A percentile compares a stretch with the other conserved stretches of the same genome.
phyloP scores from a whole-genome alignment of 2,329 filamentous ascomycete species.

The Thyridium curvatum region DNA sequence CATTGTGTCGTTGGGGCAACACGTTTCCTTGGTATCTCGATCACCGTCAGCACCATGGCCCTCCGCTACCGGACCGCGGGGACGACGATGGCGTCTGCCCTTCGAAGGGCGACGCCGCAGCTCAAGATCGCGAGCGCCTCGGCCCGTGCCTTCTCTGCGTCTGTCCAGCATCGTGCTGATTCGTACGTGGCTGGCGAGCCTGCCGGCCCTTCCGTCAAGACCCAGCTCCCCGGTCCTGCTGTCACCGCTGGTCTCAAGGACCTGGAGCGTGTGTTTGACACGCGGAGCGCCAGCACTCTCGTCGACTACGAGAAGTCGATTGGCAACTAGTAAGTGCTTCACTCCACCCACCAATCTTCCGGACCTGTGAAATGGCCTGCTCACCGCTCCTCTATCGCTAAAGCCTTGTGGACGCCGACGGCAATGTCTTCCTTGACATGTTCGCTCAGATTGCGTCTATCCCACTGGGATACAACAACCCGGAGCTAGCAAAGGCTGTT shows the following conservation, averaged over 20 bases:
- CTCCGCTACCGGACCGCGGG: no score
- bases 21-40: no score
- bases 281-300: conserved; percentile 75
- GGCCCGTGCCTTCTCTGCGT: no score
- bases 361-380: neutral
- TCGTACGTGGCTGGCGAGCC: conserved; percentile 30
- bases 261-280: conserved; percentile 75
- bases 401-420: conserved; percentile 59
- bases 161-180: no score
- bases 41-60: no score
- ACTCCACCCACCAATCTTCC: no score
- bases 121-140: no score
- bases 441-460: conserved; percentile 91
- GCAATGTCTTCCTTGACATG: conserved; percentile 49
- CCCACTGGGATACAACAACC: conserved; percentile 86
- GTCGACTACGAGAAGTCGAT: conserved; percentile 65
- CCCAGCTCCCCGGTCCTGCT: conserved; percentile 68
- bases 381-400: neutral
- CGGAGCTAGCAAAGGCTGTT: conserved; percentile 61
- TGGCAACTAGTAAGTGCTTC: conserved; percentile 59
- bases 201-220: conserved; percentile 43
- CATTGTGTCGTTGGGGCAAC: no score
- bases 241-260: conserved; percentile 61
- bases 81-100: no score
- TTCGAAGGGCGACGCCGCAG: no score